Conservation (phyloP, 306 rosid species). For the Prunus mume region DNA sequence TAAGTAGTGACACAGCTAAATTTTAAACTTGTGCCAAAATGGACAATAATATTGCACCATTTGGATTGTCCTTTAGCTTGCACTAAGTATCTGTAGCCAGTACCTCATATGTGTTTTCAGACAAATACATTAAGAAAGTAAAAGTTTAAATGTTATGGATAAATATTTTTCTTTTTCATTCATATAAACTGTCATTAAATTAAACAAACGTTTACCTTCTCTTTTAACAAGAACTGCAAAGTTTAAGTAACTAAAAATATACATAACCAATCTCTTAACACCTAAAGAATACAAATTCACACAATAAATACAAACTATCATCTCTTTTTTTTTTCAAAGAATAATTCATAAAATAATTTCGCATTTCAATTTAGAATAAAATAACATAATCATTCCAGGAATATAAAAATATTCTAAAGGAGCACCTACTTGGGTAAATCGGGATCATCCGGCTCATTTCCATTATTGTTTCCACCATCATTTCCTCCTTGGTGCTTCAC, state of each 20-base stretch:
- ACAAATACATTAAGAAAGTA: background rate
- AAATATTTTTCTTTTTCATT: background rate
- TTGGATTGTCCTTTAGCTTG: background rate
- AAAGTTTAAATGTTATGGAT: no score
- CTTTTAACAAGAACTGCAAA: background rate
- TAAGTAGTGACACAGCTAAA: background rate
- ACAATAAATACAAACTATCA: background rate
- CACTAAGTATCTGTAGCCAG: background rate
- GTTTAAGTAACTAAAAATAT: background rate
- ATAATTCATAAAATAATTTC: background rate
- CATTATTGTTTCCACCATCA: conserved; percentile 37
- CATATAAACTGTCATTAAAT: background rate
- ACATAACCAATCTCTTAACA: background rate
- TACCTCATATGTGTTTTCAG: background rate
- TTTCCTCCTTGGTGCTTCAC: conserved; percentile 55
- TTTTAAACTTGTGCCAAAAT: background rate
- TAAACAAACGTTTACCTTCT: background rate
- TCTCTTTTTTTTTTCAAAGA: background rate
- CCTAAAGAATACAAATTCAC: background rate
- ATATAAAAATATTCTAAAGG: background rate
- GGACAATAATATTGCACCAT: background rate
- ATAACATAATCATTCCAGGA: background rate
- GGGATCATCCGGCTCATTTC: conserved; percentile 50
- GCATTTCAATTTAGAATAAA: background rate
- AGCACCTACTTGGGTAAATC: conserved; percentile 75